Evolutionary conservation across 2,329 filamentous ascomycete genomes (phyloP).

Genomic region (Fusarium chaquense): DNA sequence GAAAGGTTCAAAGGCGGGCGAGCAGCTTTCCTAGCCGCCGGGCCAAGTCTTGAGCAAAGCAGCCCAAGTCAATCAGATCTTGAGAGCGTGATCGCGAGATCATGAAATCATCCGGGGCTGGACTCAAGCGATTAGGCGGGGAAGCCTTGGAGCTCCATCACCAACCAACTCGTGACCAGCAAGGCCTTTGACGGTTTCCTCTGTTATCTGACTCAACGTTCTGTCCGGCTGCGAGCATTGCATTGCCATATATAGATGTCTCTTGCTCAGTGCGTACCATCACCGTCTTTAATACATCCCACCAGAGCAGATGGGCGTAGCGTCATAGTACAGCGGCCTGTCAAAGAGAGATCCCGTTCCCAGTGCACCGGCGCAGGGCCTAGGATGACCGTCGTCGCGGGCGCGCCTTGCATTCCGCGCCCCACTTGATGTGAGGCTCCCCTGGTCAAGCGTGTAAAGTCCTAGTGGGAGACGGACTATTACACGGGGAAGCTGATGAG

Average conservation of each 20-base stretch:
- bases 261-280: slow-evolving; percentile 13
- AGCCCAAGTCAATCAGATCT: slow-evolving; percentile 31
- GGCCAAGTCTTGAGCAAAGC: slow-evolving; percentile 12
- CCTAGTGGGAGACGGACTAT: slow-evolving; percentile 33
- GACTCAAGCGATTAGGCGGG: slow-evolving; percentile 31
- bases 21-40: slow-evolving; percentile 13
- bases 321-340: slow-evolving; percentile 44
- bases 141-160: slow-evolving; percentile 35
- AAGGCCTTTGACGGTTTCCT: slow-evolving; percentile 11
- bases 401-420: slow-evolving; percentile 44
- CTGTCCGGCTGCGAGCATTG: neutral
- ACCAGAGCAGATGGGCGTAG: slow-evolving; percentile 46
- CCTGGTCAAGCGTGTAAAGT: slow-evolving; percentile 37
- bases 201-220: neutral
- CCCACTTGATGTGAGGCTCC: slow-evolving; percentile 45
- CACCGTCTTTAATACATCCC: slow-evolving; percentile 16
- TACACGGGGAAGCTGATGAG: slow-evolving; percentile 38
- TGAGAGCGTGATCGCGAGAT: slow-evolving; percentile 34
- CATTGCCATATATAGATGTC: neutral
- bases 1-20: slow-evolving; percentile 8
- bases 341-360: slow-evolving; percentile 49
- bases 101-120: slow-evolving; percentile 34
- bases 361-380: slow-evolving; percentile 49
- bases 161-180: slow-evolving; percentile 18
- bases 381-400: slow-evolving; percentile 34